Conservation (phyloP, 2,329 filamentous ascomycete species). For the Metarhizium robertsii region DNA sequence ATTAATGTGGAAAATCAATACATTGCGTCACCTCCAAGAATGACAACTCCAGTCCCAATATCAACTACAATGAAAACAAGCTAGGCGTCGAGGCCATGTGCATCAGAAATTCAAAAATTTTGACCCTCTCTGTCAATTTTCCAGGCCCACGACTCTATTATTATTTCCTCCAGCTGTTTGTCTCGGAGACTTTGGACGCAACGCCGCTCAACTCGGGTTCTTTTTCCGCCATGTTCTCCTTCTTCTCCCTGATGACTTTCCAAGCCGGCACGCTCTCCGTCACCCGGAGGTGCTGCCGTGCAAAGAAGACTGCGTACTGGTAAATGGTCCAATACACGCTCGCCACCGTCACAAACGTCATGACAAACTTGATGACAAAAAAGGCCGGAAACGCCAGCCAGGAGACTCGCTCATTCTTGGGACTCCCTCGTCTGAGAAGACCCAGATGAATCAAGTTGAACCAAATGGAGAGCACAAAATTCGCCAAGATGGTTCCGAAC, state of each 20-base stretch:
- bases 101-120: too few species aligned
- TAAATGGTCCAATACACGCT: not conserved
- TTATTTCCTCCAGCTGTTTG: too few species aligned
- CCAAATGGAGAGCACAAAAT: not conserved
- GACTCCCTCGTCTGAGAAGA: not conserved
- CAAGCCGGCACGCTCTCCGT: constrained; percentile 1
- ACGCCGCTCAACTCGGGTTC: not conserved
- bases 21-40: too few species aligned
- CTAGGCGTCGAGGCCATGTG: too few species aligned
- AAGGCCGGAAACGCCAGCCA: not conserved
- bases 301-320: not conserved
- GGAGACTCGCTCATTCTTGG: not conserved
- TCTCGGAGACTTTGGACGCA: too few species aligned
- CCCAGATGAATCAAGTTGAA: not conserved
- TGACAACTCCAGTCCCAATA: too few species aligned
- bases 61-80: too few species aligned
- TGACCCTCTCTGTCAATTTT: too few species aligned
- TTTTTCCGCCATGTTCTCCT: not conserved
- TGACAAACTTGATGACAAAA: not conserved
- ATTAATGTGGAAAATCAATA: too few species aligned
- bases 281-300: not conserved
- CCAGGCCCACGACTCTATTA: too few species aligned
- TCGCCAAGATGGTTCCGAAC: not conserved
- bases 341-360: not conserved
- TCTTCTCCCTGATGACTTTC: not conserved